Evolutionary conservation across 371 early-diverging fungal species (phyloP).

Genomic region (Circinella minor): DNA sequence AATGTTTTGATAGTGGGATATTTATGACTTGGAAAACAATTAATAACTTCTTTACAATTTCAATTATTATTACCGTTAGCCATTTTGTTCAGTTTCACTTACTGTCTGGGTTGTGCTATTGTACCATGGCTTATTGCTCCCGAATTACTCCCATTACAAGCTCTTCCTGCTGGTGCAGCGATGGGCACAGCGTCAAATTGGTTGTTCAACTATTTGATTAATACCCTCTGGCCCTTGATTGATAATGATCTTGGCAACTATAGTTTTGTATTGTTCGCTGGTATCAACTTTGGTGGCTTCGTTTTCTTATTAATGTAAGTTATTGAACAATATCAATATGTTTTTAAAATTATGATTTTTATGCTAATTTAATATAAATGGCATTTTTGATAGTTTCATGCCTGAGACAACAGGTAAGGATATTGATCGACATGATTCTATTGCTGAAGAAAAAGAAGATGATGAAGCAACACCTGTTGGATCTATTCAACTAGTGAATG

Average conservation of each 20-base stretch:
- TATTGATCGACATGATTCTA: slow-evolving; percentile 29
- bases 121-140: slow-evolving; percentile 58
- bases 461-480: neutral
- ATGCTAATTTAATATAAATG: neutral
- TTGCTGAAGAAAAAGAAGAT: neutral
- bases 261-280: slow-evolving; percentile 44
- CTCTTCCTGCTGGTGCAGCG: slow-evolving; percentile 49
- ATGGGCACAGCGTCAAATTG: slow-evolving; percentile 49
- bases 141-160: slow-evolving; percentile 49
- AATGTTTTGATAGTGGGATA: too few species aligned
- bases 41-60: neutral
- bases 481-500: neutral
- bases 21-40: too few species aligned
- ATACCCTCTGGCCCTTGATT: slow-evolving; percentile 47
- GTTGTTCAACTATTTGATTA: slow-evolving; percentile 49
- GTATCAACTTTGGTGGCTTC: slow-evolving; percentile 48
- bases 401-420: slow-evolving; percentile 49
- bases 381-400: slow-evolving; percentile 22
- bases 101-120: slow-evolving; percentile 52
- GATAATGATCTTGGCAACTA: slow-evolving; percentile 35
- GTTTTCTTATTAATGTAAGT: slow-evolving; percentile 32
- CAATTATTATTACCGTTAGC: slow-evolving; percentile 10
- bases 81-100: slow-evolving; percentile 40
- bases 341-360: neutral
- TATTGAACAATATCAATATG: neutral